phyloP scores from a whole-genome alignment of 169 alveolate genomes.

The Plasmodium knowlesi region DNA sequence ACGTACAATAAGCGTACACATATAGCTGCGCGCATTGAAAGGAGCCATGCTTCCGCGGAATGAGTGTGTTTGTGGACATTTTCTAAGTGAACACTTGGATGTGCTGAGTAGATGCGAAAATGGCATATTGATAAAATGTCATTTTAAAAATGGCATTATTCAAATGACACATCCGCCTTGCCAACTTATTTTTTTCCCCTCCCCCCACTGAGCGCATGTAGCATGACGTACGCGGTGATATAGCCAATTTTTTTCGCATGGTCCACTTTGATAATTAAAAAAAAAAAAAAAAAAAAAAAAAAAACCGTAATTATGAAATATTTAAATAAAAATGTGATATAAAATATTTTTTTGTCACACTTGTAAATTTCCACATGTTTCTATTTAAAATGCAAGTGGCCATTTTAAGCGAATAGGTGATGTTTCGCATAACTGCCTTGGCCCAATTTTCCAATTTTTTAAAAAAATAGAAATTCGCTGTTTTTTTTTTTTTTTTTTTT shows the following conservation, averaged over 20 bases:
- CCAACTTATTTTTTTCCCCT: neutral
- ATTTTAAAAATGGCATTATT: neutral
- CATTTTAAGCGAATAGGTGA: neutral
- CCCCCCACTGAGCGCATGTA: neutral
- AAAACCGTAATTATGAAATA: neutral
- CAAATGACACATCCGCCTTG: neutral
- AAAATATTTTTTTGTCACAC: neutral
- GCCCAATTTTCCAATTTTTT: slow-evolving; percentile 22
- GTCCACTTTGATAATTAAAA: slow-evolving; percentile 1
- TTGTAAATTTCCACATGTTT: neutral
- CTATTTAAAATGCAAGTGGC: neutral
- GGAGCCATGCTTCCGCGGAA: neutral
- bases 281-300: slow-evolving; percentile 11
- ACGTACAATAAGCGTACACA: neutral
- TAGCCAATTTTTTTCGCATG: slow-evolving; percentile 13
- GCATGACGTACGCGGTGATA: neutral
- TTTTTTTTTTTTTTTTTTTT: neutral
- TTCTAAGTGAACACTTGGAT: neutral
- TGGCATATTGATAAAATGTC: neutral
- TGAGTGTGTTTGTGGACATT: neutral
- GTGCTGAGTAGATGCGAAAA: neutral
- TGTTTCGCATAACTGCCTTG: slow-evolving; percentile 12
- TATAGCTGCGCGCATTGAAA: neutral
- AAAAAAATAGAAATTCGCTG: neutral
- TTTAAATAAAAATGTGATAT: neutral